These are phyloP conservation scores for Neophaeococcomyces mojaviensis DNA, from an alignment of 2,329 filamentous ascomycete genomes.

Conservation along the genomic window DNA sequence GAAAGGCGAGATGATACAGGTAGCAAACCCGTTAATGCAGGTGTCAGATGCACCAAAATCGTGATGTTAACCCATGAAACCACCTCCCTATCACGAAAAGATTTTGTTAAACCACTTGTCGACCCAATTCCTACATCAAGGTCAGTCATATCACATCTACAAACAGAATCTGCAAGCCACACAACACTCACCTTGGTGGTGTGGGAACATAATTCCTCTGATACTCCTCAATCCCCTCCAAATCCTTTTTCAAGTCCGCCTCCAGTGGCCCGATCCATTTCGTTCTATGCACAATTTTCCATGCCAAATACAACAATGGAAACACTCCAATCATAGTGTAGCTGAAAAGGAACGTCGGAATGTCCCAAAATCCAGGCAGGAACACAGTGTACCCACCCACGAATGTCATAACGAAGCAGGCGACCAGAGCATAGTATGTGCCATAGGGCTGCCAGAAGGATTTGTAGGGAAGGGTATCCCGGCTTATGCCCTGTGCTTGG, in stretches of 20 bases:
- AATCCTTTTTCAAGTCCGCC: slow-evolving; percentile 55
- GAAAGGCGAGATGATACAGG: too few species aligned
- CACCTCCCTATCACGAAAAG: slow-evolving; percentile 28
- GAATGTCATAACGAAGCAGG: slow-evolving; percentile 63
- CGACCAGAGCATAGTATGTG: slow-evolving; percentile 58
- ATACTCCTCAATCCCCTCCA: slow-evolving; percentile 63
- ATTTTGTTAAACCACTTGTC: slow-evolving; percentile 35
- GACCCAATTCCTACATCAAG: slow-evolving; percentile 15
- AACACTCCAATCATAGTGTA: slow-evolving; percentile 70
- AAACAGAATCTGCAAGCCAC: neutral
- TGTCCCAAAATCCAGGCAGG: slow-evolving; percentile 58
- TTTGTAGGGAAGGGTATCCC: slow-evolving; percentile 62
- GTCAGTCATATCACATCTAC: neutral
- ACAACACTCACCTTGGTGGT: slow-evolving; percentile 43
- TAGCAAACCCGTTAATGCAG: too few species aligned
- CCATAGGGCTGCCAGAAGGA: slow-evolving; percentile 63
- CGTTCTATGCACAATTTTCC: slow-evolving; percentile 63
- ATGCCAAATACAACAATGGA: slow-evolving; percentile 60
- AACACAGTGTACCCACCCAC: slow-evolving; percentile 73
- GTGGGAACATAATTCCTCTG: slow-evolving; percentile 51
- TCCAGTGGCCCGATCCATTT: slow-evolving; percentile 50
- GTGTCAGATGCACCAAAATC: too few species aligned
- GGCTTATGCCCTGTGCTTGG: slow-evolving; percentile 59
- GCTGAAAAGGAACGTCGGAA: slow-evolving; percentile 66
- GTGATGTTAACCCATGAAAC: too few species aligned